Base-by-base conservation (phyloP, 306 rosid species). In the Quercus mongolica region DNA sequence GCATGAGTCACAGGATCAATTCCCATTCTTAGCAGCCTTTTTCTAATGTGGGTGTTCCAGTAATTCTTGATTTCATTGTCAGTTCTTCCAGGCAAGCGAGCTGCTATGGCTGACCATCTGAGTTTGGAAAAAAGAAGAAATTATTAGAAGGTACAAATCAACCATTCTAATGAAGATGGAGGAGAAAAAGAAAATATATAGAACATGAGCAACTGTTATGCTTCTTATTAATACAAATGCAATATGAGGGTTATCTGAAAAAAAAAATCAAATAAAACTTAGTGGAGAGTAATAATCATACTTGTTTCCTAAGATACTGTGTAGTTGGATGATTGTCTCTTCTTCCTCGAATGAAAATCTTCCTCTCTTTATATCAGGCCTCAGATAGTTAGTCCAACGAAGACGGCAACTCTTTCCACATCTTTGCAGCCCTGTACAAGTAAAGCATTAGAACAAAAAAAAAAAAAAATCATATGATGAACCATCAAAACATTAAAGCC, bases 321-420 rank as follows among this genome's bases (percentile, higher is more conserved):
- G 99, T 1, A 95, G 85, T 68, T 95, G 99, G 78, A 95, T 90
- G 58, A 95, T 91, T 1, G 98, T 73, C 58, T 95, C 96, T 91
- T 95, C 99, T 89, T 95, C 99, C 73, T 95, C 98, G 58, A 95
- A 92, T 17, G 98, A 91, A 78, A 95, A 92, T 76, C 96, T 91
- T 55, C 99, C 99, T 85, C 98, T 89, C 82, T 93, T 95, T 65
- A 95, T 92, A 78, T 92, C 99, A 18, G 99, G 99, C 31, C 99
- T 89, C 68, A 95, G 72, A 78, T 95, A 95, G 80, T 95, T 95
- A 0, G 97, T 89, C 99, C 99, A 95, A 59, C 99, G 86, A 69
- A 95, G 98, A 5, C 99, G 91, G 79, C 99, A 95, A 82, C 99
- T 95, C 87, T 95, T 95, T 19, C 99, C 99, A 72, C 99, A 95